phyloP scores from a whole-genome alignment of 1,139 yeast species.

The Yamadazyma atmosphaerica region DNA sequence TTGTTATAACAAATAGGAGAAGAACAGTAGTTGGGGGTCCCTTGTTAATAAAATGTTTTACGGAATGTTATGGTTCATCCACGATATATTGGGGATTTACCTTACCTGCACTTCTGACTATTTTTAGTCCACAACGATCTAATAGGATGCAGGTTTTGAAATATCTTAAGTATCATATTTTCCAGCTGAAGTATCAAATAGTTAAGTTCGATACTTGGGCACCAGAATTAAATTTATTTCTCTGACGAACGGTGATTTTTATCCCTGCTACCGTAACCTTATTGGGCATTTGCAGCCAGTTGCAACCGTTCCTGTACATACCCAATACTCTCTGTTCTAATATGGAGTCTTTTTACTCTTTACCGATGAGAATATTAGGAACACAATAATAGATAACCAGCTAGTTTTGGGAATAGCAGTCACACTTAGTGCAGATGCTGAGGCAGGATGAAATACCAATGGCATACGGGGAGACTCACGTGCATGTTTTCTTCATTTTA shows the following conservation, averaged over 20 bases:
- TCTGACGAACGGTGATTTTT: not conserved
- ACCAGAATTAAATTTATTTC: not conserved
- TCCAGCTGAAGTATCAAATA: not conserved
- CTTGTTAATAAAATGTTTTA: not conserved
- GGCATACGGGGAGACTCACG: not conserved
- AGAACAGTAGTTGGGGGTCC: not conserved
- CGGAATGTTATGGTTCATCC: not conserved
- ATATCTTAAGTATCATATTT: not conserved
- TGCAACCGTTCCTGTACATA: not conserved
- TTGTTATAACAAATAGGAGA: not conserved
- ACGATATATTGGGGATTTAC: not conserved
- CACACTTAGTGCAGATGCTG: not conserved
- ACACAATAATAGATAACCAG: not conserved
- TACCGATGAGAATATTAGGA: not conserved
- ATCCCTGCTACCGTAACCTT: not conserved
- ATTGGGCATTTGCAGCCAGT: not conserved
- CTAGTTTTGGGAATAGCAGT: not conserved
- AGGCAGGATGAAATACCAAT: not conserved
- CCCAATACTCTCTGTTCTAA: not conserved
- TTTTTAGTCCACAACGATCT: not conserved
- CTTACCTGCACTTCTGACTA: not conserved
- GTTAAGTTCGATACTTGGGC: not conserved
- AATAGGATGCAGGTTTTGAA: not conserved
- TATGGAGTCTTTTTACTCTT: not conserved
- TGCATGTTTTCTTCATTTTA: not conserved